Conservation (phyloP, 139 green algal genomes). For the Mesotaenium endlicherianum region DNA sequence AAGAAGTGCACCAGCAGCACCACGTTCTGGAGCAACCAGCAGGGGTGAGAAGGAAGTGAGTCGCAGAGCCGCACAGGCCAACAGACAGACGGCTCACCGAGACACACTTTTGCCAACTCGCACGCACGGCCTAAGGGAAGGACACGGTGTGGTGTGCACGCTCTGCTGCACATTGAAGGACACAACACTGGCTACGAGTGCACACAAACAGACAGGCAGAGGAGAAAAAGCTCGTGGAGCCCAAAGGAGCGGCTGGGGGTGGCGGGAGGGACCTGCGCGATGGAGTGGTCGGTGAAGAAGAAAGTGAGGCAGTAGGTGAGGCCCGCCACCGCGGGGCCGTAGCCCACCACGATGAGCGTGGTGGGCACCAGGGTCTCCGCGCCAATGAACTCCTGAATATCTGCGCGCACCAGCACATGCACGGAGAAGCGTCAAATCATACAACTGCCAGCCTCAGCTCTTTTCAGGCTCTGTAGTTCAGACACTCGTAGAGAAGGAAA, state of each 20-base stretch:
- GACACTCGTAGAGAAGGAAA: too few species aligned
- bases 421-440: background rate
- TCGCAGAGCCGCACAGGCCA: background rate
- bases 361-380: background rate
- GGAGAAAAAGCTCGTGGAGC: too few species aligned
- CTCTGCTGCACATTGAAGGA: too few species aligned
- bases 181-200: too few species aligned
- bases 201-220: too few species aligned
- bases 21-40: background rate
- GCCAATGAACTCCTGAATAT: constrained; percentile 9
- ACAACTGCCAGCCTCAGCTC: too few species aligned
- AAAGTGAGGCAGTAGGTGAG: constrained; percentile 16
- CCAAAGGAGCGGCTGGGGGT: too few species aligned
- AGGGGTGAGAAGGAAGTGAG: too few species aligned
- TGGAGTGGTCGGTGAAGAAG: background rate
- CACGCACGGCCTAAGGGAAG: too few species aligned
- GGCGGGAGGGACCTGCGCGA: background rate
- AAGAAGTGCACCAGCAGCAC: constrained; percentile 13
- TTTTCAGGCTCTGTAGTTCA: too few species aligned
- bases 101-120: too few species aligned
- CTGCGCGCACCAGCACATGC: background rate
- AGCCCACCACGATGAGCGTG: background rate
- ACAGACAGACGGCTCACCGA: background rate
- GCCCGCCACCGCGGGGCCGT: background rate
- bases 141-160: too few species aligned